Evolutionary conservation across 2,329 filamentous ascomycete genomes (phyloP).

Genomic region (Talaromyces pinophilus): DNA sequence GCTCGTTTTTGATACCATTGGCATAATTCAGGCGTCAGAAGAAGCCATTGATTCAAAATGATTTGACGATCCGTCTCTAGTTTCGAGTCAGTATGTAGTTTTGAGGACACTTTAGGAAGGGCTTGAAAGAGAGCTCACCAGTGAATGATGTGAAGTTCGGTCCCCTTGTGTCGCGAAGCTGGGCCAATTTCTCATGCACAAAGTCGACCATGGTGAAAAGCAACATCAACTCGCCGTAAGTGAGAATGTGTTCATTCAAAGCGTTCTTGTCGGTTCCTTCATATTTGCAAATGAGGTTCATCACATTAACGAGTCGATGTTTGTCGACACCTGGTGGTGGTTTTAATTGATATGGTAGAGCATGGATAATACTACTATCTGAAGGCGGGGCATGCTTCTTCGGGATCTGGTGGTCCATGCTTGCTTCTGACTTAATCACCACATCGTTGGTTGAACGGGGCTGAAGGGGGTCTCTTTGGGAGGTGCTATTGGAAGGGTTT

Average conservation of each 20-base stretch:
- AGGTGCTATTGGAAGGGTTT: neutral
- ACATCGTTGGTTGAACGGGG: slow-evolving; percentile 1
- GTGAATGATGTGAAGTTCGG: neutral
- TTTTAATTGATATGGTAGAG: slow-evolving; percentile 1
- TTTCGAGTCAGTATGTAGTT: neutral
- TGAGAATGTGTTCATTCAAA: neutral
- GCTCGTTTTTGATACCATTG: slow-evolving; percentile 15
- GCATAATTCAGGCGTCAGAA: neutral
- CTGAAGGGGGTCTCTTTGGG: neutral
- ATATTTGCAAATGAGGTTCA: slow-evolving; percentile 8
- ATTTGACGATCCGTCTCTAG: neutral
- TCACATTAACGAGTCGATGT: neutral
- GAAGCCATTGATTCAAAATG: slow-evolving; percentile 2
- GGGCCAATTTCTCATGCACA: slow-evolving; percentile 10
- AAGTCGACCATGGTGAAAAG: slow-evolving; percentile 10
- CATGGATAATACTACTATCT: neutral
- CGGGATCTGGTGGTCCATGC: neutral
- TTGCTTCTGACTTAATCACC: neutral
- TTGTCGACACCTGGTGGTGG: neutral
- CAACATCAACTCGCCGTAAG: neutral
- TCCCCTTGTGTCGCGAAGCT: neutral
- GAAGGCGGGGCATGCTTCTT: neutral
- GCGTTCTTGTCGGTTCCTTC: neutral
- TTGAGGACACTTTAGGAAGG: neutral
- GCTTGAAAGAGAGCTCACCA: neutral